Conservation (phyloP, 257 asterid species). For the Nicotiana knightiana region DNA sequence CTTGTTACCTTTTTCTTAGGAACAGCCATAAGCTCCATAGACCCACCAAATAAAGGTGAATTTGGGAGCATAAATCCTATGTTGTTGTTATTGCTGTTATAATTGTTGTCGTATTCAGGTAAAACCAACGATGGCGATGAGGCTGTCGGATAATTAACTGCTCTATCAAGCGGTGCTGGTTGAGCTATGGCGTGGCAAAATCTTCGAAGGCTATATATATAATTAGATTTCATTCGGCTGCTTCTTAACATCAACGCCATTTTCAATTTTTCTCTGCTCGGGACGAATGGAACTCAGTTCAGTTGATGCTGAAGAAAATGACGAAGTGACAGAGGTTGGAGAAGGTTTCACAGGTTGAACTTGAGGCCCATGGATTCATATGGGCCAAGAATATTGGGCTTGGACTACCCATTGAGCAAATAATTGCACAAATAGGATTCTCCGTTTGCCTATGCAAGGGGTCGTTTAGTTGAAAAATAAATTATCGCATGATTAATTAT, state of each 20-base stretch:
- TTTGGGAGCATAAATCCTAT: conserved; percentile 20
- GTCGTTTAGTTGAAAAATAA: no score
- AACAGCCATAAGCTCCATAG: conserved; percentile 87
- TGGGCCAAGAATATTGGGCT: no score
- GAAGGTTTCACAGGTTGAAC: neutral
- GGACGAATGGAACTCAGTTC: no score
- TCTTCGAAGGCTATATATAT: conserved; percentile 33
- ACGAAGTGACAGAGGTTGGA: neutral
- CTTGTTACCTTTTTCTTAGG: conserved; percentile 61
- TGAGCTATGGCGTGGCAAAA: conserved; percentile 42
- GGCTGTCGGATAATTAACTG: conserved; percentile 19
- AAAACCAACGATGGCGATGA: conserved; percentile 42
- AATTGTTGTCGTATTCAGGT: conserved; percentile 38
- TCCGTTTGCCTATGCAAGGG: no score
- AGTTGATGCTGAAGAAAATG: neutral
- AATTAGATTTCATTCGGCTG: conserved; percentile 17
- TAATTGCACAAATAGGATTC: no score
- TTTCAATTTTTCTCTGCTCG: neutral
- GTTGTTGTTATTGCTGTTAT: conserved; percentile 6
- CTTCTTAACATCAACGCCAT: conserved; percentile 31
- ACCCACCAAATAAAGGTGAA: conserved; percentile 34
- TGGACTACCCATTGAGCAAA: no score
- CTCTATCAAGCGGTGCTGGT: conserved; percentile 39
- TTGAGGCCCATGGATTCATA: no score
- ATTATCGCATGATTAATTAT: no score